These are phyloP conservation scores for Curvularia sp. DNA, from an alignment of 2,329 filamentous ascomycete species.

Conservation along the genomic window DNA sequence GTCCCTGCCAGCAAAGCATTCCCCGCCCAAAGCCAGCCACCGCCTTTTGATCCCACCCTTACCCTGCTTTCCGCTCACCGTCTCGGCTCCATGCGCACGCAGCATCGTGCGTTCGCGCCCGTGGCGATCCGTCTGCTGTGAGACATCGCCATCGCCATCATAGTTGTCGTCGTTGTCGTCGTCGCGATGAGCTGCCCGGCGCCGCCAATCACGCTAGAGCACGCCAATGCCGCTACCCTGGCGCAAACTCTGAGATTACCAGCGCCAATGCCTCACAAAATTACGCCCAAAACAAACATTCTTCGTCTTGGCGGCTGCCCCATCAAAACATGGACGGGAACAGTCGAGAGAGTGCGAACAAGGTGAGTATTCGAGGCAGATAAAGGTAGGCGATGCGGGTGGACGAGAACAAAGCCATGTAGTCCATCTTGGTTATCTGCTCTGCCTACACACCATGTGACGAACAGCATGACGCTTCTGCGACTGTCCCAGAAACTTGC, in stretches of 20 bases:
- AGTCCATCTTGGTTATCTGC: background rate
- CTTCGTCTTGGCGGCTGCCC: conserved; percentile 27
- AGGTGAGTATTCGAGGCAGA: conserved; percentile 13
- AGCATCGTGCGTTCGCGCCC: background rate
- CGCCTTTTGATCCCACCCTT: conserved; percentile 2
- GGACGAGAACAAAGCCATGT: background rate
- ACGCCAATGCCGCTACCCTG: conserved; percentile 15
- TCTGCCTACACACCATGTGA: background rate
- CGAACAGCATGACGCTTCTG: background rate
- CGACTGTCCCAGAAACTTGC: background rate
- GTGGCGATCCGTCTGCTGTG: background rate
- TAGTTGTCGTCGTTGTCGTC: too few relatives aligned
- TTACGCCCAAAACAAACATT: conserved; percentile 31
- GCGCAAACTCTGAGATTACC: conserved; percentile 35
- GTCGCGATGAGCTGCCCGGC: conserved; percentile 7
- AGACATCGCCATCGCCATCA: conserved; percentile 2
- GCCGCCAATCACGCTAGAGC: conserved; percentile 29
- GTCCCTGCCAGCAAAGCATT: conserved; percentile 23
- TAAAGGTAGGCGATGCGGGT: background rate
- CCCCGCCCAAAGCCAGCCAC: conserved; percentile 28
- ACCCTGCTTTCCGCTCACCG: conserved; percentile 13
- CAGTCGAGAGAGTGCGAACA: conserved; percentile 19
- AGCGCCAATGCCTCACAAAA: conserved; percentile 31
- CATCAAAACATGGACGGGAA: conserved; percentile 6
- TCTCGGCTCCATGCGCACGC: conserved; percentile 10